Percentiles rank a stretch among this genome's conserved stretches.
These are phyloP conservation scores for Lactarius quietus DNA, from an alignment of 768 basidiomycete species.

Conservation along the genomic window DNA sequence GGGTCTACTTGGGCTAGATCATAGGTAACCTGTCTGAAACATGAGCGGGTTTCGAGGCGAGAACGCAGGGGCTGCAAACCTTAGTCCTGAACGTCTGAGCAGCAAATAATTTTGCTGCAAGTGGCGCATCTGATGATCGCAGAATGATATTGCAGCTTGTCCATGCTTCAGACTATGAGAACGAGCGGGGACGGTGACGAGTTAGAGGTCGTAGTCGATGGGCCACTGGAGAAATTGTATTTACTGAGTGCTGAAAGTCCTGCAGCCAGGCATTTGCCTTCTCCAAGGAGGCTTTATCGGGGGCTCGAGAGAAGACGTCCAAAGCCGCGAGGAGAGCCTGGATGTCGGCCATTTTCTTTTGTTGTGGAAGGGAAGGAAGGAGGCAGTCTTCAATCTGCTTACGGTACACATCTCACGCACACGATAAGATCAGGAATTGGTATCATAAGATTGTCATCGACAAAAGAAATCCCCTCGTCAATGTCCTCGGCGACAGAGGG, in stretches of 20 bases:
- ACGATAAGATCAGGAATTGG: constrained; percentile 17
- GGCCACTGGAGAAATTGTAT: constrained; percentile 71
- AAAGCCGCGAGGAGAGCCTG: constrained; percentile 73
- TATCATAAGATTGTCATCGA: constrained; percentile 29
- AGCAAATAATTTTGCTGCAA: constrained; percentile 85
- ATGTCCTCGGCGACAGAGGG: constrained; percentile 10
- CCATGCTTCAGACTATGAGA: constrained; percentile 94
- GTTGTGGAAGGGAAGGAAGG: constrained; percentile 1
- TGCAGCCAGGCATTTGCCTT: constrained; percentile 93
- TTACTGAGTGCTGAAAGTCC: constrained; percentile 99
- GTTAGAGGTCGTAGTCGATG: constrained; percentile 59
- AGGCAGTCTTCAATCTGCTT: background rate
- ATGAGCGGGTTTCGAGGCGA: constrained; percentile 3
- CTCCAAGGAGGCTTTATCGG: constrained; percentile 80
- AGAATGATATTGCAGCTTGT: constrained; percentile 90
- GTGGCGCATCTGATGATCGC: constrained; percentile 70
- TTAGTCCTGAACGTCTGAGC: constrained; percentile 96
- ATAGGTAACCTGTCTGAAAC: constrained; percentile 75
- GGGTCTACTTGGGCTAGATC: constrained; percentile 86
- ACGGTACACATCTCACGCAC: constrained; percentile 19
- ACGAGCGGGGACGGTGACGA: constrained; percentile 50
- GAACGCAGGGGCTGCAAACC: constrained; percentile 44
- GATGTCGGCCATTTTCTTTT: constrained; percentile 56
- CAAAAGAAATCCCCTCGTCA: constrained; percentile 10
- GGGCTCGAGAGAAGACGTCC: constrained; percentile 73